Base-by-base conservation (phyloP, 2,329 filamentous ascomycete species). In the Zymoseptoria ardabiliae region DNA sequence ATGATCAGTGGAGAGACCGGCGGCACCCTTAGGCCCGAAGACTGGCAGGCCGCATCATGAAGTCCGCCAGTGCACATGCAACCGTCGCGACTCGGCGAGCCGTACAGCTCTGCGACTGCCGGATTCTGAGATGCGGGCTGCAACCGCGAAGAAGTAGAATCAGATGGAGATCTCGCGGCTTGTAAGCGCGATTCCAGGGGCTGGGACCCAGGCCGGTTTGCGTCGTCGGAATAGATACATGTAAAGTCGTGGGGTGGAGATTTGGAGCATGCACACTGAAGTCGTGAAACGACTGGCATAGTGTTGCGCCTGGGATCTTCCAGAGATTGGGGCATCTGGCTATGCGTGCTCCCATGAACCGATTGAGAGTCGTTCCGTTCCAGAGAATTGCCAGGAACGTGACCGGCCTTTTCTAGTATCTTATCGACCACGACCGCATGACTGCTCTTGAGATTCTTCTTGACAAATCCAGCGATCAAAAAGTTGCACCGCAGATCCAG, bases 401-500 rank as follows among this genome's bases (percentile, higher is more conserved):
- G 28, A 28, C 57, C 55, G 9, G 65, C 66, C 45, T 64, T 64
- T 41, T 52, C 59, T 5, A 70, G 61, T n/a, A 71, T 60, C 53
- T 64, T 71, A 48, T 87, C 84, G 2, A 93, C 88, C 3, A 96
- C 79, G 2, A 82, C 78, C 9, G 79, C 81, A 68, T 95, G 90
- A 0, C 89, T 84, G 69, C 88, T 89, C 68, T 89, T 89, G 52
- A 95, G 80, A 13, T 89, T 94, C 75, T 85, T 89, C 78, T 89
- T 92, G 60, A 96, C 88, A 69, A 95, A 95, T 7, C 77, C 76
- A 0, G 85, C 81, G 77, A 94, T 82, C 63, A 94, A 77, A 59
- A 91, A 77, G 68, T 91, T 93, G 76, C 90, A 95, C 59, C 82
- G 82, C 79, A 96, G 85, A 63, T 91, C 87, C 54, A 94, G 86